Conservation (phyloP, 2,329 filamentous ascomycete genomes). For the Magnaporthales sp. region DNA sequence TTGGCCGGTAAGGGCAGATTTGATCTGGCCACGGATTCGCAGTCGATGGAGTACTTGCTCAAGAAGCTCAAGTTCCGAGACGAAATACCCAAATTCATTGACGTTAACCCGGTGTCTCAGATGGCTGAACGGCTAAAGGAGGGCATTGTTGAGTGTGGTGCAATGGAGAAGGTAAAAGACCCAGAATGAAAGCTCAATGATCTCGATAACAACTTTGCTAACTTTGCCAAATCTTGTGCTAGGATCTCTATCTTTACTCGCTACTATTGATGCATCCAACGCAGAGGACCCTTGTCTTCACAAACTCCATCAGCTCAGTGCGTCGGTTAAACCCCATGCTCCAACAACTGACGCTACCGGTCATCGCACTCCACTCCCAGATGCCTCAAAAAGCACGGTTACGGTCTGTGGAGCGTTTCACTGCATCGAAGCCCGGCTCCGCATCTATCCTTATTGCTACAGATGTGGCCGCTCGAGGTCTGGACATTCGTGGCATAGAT, state of each 20-base stretch:
- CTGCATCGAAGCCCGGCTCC: conserved; percentile 44
- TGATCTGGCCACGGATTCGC: conserved; percentile 60
- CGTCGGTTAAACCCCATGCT: conserved; percentile 78
- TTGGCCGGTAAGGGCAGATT: conserved; percentile 67
- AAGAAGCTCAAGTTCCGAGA: conserved; percentile 83
- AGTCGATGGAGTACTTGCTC: conserved; percentile 88
- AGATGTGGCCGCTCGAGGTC: conserved; percentile 84
- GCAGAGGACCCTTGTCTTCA: conserved; percentile 79
- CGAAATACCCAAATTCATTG: conserved; percentile 79
- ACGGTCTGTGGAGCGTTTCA: conserved; percentile 86
- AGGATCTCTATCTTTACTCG: conserved; percentile 89
- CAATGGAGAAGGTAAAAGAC: conserved; percentile 73
- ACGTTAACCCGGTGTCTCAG: conserved; percentile 80
- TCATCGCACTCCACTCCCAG: conserved; percentile 75
- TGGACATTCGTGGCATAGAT: conserved; percentile 87
- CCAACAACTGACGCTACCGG: conserved; percentile 69
- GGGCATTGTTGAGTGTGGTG: conserved; percentile 83
- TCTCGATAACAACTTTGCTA: conserved; percentile 9
- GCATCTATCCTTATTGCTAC: conserved; percentile 76
- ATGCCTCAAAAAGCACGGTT: conserved; percentile 95
- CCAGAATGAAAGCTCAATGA: not conserved
- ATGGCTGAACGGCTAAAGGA: conserved; percentile 84
- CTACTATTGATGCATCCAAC: conserved; percentile 75
- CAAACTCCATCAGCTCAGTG: conserved; percentile 91
- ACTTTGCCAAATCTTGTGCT: conserved; percentile 12